phyloP scores from a whole-genome alignment of 2,329 filamentous ascomycete species.

The Daldinia sp. region DNA sequence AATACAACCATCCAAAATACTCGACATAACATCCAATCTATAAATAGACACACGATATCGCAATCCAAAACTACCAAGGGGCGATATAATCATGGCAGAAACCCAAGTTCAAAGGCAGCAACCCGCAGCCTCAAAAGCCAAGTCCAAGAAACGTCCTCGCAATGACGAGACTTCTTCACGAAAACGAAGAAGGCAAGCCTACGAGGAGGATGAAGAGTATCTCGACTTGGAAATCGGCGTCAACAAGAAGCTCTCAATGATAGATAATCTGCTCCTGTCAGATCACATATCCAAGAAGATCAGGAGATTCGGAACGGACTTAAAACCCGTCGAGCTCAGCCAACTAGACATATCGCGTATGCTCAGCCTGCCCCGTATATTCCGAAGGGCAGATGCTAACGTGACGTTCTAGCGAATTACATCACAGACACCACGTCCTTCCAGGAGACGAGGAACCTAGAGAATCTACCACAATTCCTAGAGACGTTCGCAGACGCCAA shows the following conservation, averaged over 20 bases:
- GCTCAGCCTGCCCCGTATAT: slow-evolving; percentile 34
- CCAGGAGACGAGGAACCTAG: slow-evolving; percentile 69
- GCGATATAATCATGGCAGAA: slow-evolving; percentile 37
- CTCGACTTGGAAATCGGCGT: slow-evolving; percentile 76
- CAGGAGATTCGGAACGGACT: slow-evolving; percentile 77
- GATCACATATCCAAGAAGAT: slow-evolving; percentile 86
- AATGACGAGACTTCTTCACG: slow-evolving; percentile 56
- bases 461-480: slow-evolving; percentile 81
- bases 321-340: slow-evolving; percentile 84
- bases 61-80: too few species aligned
- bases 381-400: not conserved
- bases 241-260: slow-evolving; percentile 80
- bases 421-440: slow-evolving; percentile 85
- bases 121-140: slow-evolving; percentile 41
- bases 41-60: too few species aligned
- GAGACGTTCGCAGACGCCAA: slow-evolving; percentile 68
- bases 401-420: slow-evolving; percentile 63
- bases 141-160: slow-evolving; percentile 64
- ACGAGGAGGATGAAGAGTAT: slow-evolving; percentile 61
- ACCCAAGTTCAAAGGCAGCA: slow-evolving; percentile 30
- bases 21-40: not conserved
- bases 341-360: slow-evolving; percentile 82
- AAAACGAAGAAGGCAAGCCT: slow-evolving; percentile 65
- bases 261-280: slow-evolving; percentile 84
- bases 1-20: not conserved